Evolutionary conservation across 345 rosid species (phyloP).

Genomic region (Isatis tinctoria): DNA sequence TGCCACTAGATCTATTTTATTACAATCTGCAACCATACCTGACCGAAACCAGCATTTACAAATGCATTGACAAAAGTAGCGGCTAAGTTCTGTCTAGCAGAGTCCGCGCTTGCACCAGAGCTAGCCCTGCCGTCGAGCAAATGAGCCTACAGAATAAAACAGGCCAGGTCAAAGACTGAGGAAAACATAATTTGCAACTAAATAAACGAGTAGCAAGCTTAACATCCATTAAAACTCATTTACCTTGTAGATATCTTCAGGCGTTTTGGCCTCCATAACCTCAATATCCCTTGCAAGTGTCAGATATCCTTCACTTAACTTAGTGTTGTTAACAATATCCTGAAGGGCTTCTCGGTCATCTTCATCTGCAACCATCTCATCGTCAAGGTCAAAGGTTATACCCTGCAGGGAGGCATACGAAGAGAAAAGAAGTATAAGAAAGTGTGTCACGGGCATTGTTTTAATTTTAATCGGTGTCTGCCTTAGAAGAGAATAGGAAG

Average conservation of each 20-base stretch:
- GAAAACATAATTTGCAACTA: not conserved
- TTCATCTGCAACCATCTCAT: conserved; percentile 65
- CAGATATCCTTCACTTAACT: conserved; percentile 88
- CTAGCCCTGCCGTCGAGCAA: conserved; percentile 95
- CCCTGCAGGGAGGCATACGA: conserved; percentile 46
- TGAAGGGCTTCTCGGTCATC: conserved; percentile 67
- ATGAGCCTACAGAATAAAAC: conserved; percentile 57
- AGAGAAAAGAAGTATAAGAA: conserved; percentile 10
- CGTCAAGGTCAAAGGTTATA: conserved; percentile 67
- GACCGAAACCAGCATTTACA: conserved; percentile 98
- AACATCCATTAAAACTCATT: conserved; percentile 4
- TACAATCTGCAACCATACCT: conserved; percentile 45
- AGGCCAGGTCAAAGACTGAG: conserved; percentile 13
- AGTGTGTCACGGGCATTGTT: not conserved
- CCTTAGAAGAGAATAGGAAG: not conserved
- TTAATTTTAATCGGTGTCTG: not conserved
- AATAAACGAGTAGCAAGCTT: not conserved
- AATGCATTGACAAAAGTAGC: conserved; percentile 98
- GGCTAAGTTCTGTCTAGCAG: conserved; percentile 95
- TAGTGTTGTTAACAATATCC: conserved; percentile 77
- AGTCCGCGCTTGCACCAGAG: conserved; percentile 81
- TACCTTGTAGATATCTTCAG: conserved; percentile 97
- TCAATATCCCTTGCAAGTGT: conserved; percentile 99
- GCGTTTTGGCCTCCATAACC: conserved; percentile 98
- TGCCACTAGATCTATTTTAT: not conserved